Base-by-base conservation (phyloP, 2,329 filamentous ascomycete genomes). In the Parafenestella ontariensis region DNA sequence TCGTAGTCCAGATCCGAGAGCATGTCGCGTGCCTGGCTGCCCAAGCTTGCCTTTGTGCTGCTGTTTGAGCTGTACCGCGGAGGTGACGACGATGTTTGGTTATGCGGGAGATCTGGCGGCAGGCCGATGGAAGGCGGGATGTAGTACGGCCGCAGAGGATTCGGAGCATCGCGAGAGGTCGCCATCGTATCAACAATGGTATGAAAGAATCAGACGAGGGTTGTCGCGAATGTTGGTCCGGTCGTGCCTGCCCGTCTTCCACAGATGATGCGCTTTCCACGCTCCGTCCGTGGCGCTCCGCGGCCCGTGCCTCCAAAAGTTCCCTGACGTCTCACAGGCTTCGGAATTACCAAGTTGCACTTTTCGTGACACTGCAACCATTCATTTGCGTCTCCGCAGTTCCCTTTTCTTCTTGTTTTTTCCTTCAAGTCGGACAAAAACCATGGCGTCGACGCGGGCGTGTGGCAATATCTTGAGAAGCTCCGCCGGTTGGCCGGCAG, bases 1-100 rank as follows among this genome's bases (percentile, higher is more conserved):
- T 90, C 89, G 81, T 96, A 96, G 78, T 98, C 94, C 60, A 98
- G 83, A 72, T 98, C 94, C 47, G 89, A 88, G 58, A 97, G 87
- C 56, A 96, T 89, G 74, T 95, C 89, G 75, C 92, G 90, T 60
- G 92, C 91, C 69, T 90, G 80, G 70, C 81, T 78, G 64, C 83
- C 80, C 68, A 86, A 82, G 66, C 80, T 82, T 50, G 81, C 77
- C 64, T 77, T 43, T n/a, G 23, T 75, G 17, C 82, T 78, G 39
- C 78, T 48, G 56, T 64, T 59, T 15, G 69, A 57, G 28, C 64
- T 61, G 42, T 63, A 64, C n/a, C 62, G 76, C 43, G 79, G 68
- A 53, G 75, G 46, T 74, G 70, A 49, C 23, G 70, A 49, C 23
- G 62, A 52, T 2, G 72, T 55, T 55, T 70, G 70, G 37, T 70